phyloP scores from a whole-genome alignment of 1,284 basidiomycete species.

The Heterobasidion occidentale region DNA sequence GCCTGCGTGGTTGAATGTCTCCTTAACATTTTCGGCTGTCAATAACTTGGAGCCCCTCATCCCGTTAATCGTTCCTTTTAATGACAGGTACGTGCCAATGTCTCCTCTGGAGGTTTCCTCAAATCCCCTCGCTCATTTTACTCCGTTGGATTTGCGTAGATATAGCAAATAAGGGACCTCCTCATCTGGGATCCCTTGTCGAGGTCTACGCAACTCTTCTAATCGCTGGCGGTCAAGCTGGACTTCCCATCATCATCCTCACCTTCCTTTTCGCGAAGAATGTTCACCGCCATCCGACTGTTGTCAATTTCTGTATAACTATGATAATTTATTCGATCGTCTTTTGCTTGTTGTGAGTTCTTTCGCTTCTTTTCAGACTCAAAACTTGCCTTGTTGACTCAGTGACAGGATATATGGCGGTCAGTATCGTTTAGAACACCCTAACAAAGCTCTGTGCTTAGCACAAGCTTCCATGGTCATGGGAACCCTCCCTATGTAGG shows the following conservation, averaged over 20 bases:
- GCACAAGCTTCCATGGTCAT: conserved; percentile 45
- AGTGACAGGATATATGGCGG: conserved; percentile 30
- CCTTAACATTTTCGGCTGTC: too few species aligned
- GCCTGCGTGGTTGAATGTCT: too few species aligned
- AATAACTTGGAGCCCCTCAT: too few species aligned
- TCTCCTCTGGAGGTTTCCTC: too few species aligned
- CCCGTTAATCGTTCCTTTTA: too few species aligned
- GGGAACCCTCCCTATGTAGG: conserved; percentile 46
- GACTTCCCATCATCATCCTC: conserved; percentile 22
- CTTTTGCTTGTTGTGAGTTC: conserved; percentile 41
- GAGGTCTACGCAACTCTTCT: conserved; percentile 15
- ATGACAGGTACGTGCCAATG: too few species aligned
- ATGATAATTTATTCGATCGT: conserved; percentile 48
- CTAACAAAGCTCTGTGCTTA: conserved; percentile 27
- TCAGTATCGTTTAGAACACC: conserved; percentile 11
- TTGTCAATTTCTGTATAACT: conserved; percentile 34
- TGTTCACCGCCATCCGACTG: conserved; percentile 18
- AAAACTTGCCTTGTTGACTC: neutral
- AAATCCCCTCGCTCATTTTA: too few species aligned
- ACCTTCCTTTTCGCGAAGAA: conserved; percentile 21
- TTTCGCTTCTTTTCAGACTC: neutral
- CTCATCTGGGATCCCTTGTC: neutral
- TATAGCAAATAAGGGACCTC: neutral
- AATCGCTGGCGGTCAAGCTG: conserved; percentile 22
- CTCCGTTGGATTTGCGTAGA: neutral